Conservation (phyloP, 495 filamentous ascomycete species). For the Podospora conica region DNA sequence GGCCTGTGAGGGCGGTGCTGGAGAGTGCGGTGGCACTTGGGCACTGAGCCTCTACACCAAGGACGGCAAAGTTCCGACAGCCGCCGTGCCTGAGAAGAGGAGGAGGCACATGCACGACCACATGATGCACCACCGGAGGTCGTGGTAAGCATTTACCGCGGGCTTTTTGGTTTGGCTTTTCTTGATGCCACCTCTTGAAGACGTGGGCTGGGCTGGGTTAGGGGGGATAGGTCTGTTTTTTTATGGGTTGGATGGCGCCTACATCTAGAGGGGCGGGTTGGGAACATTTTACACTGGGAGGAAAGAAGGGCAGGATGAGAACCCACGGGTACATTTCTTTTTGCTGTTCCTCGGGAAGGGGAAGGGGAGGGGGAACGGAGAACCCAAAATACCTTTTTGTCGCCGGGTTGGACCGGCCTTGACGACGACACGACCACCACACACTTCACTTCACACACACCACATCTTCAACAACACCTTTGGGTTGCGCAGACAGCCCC, state of each 20-base stretch:
- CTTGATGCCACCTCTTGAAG: background rate
- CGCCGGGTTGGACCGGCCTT: background rate
- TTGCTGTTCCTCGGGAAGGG: too few relatives aligned
- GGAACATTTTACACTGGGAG: background rate
- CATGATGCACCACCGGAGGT: slow-evolving; percentile 18
- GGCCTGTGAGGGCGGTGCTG: slow-evolving; percentile 39
- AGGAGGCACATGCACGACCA: slow-evolving; percentile 24
- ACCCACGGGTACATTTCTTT: background rate
- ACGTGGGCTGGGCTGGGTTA: background rate
- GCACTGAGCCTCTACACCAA: slow-evolving; percentile 38
- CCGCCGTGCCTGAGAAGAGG: background rate
- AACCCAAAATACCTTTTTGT: background rate
- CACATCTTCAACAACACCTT: background rate
- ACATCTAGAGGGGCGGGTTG: background rate
- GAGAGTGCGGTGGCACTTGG: slow-evolving; percentile 43
- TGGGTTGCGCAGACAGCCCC: background rate
- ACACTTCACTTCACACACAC: background rate
- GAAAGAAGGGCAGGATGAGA: background rate
- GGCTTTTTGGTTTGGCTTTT: background rate
- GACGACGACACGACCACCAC: slow-evolving; percentile 4
- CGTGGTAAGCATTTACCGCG: background rate
- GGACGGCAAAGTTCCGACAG: slow-evolving; percentile 17
- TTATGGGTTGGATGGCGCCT: background rate
- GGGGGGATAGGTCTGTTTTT: background rate
- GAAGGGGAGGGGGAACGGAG: background rate